phyloP scores from a whole-genome alignment of 257 asterid genomes.

The Rehmannia glutinosa region DNA sequence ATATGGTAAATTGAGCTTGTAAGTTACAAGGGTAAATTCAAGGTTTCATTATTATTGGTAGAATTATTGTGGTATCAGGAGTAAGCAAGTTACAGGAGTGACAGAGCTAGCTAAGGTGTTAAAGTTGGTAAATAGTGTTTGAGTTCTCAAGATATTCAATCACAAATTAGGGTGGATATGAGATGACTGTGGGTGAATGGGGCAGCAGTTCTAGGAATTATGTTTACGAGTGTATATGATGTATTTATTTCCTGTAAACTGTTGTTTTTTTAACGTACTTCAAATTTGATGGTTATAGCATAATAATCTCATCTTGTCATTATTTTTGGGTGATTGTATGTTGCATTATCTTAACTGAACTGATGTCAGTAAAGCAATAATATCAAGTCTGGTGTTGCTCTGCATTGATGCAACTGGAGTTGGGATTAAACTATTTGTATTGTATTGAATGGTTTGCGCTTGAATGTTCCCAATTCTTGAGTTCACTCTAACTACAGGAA shows the following conservation, averaged over 20 bases:
- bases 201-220: background rate
- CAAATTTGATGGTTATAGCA: background rate
- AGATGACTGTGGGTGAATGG: background rate
- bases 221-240: background rate
- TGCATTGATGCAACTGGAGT: background rate
- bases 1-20: background rate
- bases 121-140: background rate
- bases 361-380: background rate
- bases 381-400: background rate
- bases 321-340: background rate
- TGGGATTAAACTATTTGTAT: too few relatives aligned
- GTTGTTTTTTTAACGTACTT: background rate
- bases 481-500: too few relatives aligned
- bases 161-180: background rate
- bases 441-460: too few relatives aligned
- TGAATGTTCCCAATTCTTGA: too few relatives aligned
- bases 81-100: too few relatives aligned
- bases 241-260: background rate
- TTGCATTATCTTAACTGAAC: background rate
- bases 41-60: background rate
- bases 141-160: background rate
- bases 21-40: background rate
- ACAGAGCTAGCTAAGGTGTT: background rate
- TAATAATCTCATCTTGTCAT: background rate
- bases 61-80: background rate